These are phyloP conservation scores for Mimosa pudica DNA, from an alignment of 306 rosid species.

Conservation along the genomic window DNA sequence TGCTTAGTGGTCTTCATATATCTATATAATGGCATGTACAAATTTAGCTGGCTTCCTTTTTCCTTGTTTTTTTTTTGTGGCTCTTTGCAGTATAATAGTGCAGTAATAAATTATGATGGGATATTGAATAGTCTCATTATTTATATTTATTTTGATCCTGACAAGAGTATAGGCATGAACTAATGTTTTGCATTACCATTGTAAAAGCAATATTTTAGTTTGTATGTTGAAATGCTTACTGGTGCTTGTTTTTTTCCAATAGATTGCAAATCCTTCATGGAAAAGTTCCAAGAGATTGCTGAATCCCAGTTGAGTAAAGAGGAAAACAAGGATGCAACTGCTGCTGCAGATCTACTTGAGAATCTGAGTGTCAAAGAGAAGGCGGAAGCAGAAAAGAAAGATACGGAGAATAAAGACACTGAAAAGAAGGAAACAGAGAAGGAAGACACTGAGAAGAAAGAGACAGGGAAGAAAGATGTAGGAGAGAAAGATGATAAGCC, in stretches of 20 bases:
- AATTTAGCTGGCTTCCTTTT: background rate
- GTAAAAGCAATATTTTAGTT: background rate
- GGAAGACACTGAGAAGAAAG: constrained; percentile 40
- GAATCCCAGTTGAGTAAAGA: constrained; percentile 69
- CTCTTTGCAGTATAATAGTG: background rate
- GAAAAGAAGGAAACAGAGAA: constrained; percentile 42
- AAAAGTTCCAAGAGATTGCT: constrained; percentile 85
- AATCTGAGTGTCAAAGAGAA: constrained; percentile 76
- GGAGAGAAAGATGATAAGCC: constrained; percentile 65
- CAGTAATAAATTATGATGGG: background rate
- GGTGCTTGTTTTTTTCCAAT: constrained; percentile 9
- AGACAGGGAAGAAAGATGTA: constrained; percentile 48
- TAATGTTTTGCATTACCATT: background rate
- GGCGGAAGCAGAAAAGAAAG: constrained; percentile 59
- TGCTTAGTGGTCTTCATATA: background rate
- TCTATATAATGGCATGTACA: background rate
- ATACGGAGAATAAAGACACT: constrained; percentile 54
- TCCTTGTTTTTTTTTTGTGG: background rate
- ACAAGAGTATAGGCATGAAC: background rate
- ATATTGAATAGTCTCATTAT: background rate
- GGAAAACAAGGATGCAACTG: constrained; percentile 63
- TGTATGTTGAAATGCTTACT: background rate
- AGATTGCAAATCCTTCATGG: constrained; percentile 92
- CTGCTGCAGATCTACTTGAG: constrained; percentile 74
- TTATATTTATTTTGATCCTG: background rate